Percentiles rank a stretch among this genome's conserved stretches.
Conservation (phyloP, 1,284 basidiomycete species). For the Singerocomus inundabilis region DNA sequence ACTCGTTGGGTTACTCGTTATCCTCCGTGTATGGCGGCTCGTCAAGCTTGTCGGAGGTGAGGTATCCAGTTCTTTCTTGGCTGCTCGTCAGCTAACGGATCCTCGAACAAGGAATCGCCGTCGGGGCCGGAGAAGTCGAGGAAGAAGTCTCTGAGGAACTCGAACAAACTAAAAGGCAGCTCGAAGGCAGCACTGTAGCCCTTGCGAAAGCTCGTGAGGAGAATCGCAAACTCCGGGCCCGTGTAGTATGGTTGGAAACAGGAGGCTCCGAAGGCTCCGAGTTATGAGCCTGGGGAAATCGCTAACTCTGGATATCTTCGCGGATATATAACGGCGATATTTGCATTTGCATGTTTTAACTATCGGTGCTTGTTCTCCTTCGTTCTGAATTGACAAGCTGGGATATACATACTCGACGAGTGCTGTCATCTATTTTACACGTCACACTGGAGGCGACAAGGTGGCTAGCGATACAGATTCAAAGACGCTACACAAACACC, state of each 20-base stretch:
- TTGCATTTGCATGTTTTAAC: slow-evolving; percentile 13
- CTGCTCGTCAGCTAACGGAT: slow-evolving; percentile 2
- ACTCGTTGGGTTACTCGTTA: slow-evolving; percentile 64
- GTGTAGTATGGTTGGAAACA: slow-evolving; percentile 35
- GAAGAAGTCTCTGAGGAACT: slow-evolving; percentile 52
- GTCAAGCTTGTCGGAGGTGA: slow-evolving; percentile 76
- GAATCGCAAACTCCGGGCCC: slow-evolving; percentile 35
- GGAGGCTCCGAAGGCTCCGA: slow-evolving; percentile 37
- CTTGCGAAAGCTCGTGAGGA: slow-evolving; percentile 37
- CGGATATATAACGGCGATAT: slow-evolving; percentile 6
- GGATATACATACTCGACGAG: slow-evolving; percentile 10
- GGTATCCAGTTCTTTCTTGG: slow-evolving; percentile 2
- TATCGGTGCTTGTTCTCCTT: slow-evolving; percentile 1
- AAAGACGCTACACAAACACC: slow-evolving; percentile 1
- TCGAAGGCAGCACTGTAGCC: slow-evolving; percentile 43
- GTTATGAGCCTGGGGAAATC: slow-evolving; percentile 26
- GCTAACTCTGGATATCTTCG: slow-evolving; percentile 8
- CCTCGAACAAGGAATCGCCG: slow-evolving; percentile 57
- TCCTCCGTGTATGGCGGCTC: slow-evolving; percentile 75
- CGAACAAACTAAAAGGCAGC: slow-evolving; percentile 44
- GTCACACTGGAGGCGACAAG: no score
- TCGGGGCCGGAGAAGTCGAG: slow-evolving; percentile 69
- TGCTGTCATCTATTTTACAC: slow-evolving; percentile 8
- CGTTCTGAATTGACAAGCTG: slow-evolving; percentile 13
- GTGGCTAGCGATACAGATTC: slow-evolving; percentile 22